Conservation (phyloP, 2,329 filamentous ascomycete genomes). For the Penicillium aurantiogriseum region DNA sequence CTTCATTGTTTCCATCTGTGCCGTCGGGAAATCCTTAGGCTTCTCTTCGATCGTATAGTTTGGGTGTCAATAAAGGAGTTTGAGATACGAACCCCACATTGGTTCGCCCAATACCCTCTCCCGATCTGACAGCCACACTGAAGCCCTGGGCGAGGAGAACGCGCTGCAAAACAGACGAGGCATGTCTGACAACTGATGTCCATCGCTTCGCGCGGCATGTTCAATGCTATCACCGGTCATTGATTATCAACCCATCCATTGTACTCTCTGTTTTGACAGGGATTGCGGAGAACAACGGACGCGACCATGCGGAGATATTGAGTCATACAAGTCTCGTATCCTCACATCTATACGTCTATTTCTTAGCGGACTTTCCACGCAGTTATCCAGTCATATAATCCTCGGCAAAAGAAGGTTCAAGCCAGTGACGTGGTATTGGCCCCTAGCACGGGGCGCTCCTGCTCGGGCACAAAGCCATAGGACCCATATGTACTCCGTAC, state of each 20-base stretch:
- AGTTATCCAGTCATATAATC: neutral
- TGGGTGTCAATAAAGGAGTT: neutral
- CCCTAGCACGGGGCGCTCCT: neutral
- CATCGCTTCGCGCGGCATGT: neutral
- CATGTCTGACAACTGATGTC: neutral
- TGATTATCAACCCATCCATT: neutral
- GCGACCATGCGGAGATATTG: neutral
- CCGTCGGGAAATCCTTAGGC: slow-evolving; percentile 57
- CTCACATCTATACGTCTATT: neutral
- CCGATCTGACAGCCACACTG: neutral
- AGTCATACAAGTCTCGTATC: neutral
- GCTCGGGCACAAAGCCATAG: neutral
- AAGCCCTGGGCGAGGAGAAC: neutral
- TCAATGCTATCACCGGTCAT: neutral
- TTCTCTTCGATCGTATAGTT: neutral
- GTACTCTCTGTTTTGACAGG: neutral
- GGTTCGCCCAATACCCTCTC: neutral
- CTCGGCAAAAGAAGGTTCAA: neutral
- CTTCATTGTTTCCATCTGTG: slow-evolving; percentile 79
- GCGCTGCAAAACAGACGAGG: neutral
- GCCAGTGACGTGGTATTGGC: neutral
- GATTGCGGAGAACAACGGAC: neutral
- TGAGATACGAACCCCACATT: neutral
- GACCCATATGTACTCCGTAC: neutral
- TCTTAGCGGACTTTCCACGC: neutral